phyloP scores from a whole-genome alignment of 345 rosid species.

The Kandelia obovata region DNA sequence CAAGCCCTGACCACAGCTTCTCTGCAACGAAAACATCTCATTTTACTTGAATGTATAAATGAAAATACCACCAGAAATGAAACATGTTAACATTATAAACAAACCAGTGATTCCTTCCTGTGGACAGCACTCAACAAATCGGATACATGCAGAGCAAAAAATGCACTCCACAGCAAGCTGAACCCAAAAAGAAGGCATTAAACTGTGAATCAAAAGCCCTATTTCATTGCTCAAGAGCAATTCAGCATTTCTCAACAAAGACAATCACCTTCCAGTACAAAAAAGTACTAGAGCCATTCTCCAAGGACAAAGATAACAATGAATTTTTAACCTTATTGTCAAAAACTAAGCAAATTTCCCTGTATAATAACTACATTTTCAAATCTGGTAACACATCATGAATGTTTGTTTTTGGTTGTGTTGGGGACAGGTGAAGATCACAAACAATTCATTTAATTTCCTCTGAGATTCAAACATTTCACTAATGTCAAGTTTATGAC shows the following conservation, averaged over 20 bases:
- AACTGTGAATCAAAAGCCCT: conserved; percentile 15
- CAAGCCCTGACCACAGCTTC: conserved; percentile 99
- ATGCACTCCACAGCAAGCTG: conserved; percentile 99
- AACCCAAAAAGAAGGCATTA: conserved; percentile 16
- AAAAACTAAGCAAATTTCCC: too few species aligned
- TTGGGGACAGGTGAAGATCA: too few species aligned
- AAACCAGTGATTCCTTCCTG: conserved; percentile 96
- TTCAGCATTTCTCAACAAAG: background rate
- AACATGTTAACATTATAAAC: conserved; percentile 25
- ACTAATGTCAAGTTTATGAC: too few species aligned
- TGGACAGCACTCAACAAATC: conserved; percentile 97
- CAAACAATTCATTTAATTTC: too few species aligned
- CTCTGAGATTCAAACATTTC: too few species aligned
- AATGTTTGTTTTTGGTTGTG: too few species aligned
- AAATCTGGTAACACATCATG: too few species aligned
- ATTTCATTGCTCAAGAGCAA: background rate
- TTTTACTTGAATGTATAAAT: conserved; percentile 13
- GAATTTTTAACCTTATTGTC: too few species aligned
- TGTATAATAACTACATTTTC: too few species aligned
- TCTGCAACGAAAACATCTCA: conserved; percentile 50
- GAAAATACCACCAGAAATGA: conserved; percentile 21
- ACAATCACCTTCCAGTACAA: too few species aligned
- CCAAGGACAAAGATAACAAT: too few species aligned
- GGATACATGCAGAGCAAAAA: conserved; percentile 98
- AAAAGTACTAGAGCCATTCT: too few species aligned